Percentiles rank a stretch among this genome's conserved stretches.
Conservation (phyloP, 75 land plant genomes). For the Adiantum capillusveneris region DNA sequence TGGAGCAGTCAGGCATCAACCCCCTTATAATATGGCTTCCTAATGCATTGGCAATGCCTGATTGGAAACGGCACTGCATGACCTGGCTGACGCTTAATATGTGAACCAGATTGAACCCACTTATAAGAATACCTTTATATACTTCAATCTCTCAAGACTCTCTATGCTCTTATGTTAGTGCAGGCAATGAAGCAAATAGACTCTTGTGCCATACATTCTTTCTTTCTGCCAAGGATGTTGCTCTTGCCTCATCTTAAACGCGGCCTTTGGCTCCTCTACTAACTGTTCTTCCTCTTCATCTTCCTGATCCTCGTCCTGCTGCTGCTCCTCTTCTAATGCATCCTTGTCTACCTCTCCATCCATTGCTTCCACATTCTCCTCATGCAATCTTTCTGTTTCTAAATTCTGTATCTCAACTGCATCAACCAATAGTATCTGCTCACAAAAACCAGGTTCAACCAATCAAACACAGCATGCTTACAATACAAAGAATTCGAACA, state of each 20-base stretch:
- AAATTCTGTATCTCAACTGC: neutral
- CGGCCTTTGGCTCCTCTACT: neutral
- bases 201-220: too few species aligned
- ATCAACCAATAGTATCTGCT: conserved; percentile 6
- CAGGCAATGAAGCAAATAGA: too few species aligned
- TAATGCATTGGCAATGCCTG: too few species aligned
- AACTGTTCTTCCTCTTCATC: conserved; percentile 2
- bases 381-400: neutral
- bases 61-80: too few species aligned
- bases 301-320: neutral
- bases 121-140: too few species aligned
- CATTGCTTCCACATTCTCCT: neutral
- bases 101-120: too few species aligned
- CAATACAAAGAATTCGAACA: neutral
- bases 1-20: too few species aligned
- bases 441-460: neutral
- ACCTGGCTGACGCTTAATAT: too few species aligned
- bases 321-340: neutral
- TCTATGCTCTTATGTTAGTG: too few species aligned
- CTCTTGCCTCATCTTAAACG: neutral
- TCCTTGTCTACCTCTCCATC: conserved; percentile 1
- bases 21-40: too few species aligned
- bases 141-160: too few species aligned
- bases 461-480: neutral
- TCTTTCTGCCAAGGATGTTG: conserved; percentile 5